A percentile compares a stretch with the other conserved stretches of the same genome.
phyloP scores from a whole-genome alignment of 2,329 filamentous ascomycete species.

The Colletotrichum sp. region DNA sequence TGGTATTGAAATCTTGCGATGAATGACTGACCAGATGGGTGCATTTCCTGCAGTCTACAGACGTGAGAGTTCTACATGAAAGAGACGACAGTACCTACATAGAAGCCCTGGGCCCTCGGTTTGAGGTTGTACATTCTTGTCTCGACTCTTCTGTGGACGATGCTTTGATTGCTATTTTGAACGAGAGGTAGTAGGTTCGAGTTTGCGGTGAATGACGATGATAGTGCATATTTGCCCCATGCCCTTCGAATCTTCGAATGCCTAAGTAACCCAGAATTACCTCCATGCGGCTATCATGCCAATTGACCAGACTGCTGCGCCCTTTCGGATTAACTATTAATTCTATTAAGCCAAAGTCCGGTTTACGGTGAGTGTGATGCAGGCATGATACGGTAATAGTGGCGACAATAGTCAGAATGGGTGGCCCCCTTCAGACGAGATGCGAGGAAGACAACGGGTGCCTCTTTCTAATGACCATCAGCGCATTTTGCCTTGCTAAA shows the following conservation, averaged over 20 bases:
- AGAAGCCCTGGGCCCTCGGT: background rate
- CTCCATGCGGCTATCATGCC: background rate
- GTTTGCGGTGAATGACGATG: background rate
- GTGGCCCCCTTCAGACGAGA: background rate
- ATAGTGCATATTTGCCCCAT: background rate
- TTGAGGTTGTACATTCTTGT: background rate
- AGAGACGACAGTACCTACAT: background rate
- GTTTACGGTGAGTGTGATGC: background rate
- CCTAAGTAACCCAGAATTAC: background rate
- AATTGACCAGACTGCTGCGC: background rate
- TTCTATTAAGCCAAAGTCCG: background rate
- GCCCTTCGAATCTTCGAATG: background rate
- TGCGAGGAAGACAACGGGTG: background rate
- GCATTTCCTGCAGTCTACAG: background rate
- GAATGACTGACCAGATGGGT: background rate
- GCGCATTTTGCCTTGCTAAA: background rate
- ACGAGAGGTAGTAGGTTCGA: background rate
- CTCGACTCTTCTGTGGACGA: background rate
- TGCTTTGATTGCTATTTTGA: background rate
- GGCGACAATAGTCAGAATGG: background rate
- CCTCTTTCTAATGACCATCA: background rate
- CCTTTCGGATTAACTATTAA: background rate
- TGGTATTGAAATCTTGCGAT: background rate
- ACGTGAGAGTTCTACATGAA: background rate
- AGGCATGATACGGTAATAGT: background rate